phyloP scores from a whole-genome alignment of 139 green algal species.

The Trebouxia sp. region DNA sequence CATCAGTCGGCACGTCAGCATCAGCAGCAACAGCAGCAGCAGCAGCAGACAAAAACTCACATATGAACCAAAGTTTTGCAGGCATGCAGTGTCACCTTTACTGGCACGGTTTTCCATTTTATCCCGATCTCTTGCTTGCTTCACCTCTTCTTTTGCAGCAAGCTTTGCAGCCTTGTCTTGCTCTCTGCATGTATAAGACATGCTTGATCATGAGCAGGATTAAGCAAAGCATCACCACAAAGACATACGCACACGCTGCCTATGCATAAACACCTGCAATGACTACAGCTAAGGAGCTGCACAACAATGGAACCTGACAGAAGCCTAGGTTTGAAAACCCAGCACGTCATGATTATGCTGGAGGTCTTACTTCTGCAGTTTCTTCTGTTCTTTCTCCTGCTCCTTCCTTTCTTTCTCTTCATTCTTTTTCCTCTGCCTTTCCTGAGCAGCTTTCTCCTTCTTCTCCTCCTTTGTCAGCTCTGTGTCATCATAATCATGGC shows the following conservation, averaged over 20 bases:
- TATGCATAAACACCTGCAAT: too few relatives aligned
- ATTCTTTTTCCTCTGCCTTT: constrained; percentile 20
- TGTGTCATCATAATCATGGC: not conserved
- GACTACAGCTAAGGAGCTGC: too few relatives aligned
- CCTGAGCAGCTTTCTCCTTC: constrained; percentile 25
- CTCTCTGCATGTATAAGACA: too few relatives aligned
- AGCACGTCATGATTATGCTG: too few relatives aligned
- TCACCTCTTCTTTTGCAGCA: not conserved
- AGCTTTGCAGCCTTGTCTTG: constrained; percentile 4
- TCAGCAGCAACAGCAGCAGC: not conserved
- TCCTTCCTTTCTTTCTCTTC: constrained; percentile 17
- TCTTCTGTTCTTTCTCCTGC: constrained; percentile 16
- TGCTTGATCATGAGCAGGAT: too few relatives aligned
- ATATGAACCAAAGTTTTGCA: too few relatives aligned
- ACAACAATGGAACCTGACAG: too few relatives aligned
- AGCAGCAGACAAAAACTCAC: too few relatives aligned
- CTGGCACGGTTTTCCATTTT: constrained; percentile 16
- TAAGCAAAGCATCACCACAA: too few relatives aligned
- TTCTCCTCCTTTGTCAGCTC: not conserved
- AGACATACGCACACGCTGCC: too few relatives aligned
- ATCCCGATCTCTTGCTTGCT: constrained; percentile 1
- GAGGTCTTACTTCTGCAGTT: not conserved
- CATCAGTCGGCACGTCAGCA: too few relatives aligned
- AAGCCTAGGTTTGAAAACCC: too few relatives aligned
- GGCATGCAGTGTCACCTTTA: not conserved